A percentile compares a stretch with the other conserved stretches of the same genome.
phyloP scores from a whole-genome alignment of 176 grass and related monocot species.

The Aegilops umbellulata region DNA sequence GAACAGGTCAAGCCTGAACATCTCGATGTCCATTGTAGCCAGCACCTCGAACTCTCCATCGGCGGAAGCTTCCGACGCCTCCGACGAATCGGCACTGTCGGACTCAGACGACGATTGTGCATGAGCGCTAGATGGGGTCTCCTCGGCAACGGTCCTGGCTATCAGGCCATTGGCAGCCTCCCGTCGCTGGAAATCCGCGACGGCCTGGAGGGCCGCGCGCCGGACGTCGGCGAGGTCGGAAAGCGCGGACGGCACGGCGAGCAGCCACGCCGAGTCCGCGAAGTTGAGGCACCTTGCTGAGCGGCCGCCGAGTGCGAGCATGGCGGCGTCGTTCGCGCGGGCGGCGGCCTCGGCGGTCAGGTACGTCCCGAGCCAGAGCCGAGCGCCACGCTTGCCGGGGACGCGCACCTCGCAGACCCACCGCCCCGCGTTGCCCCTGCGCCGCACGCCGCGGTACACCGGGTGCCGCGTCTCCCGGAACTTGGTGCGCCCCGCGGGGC shows the following conservation, averaged over 20 bases:
- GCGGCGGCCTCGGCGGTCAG: constrained; percentile 56
- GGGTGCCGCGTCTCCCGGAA: constrained; percentile 84
- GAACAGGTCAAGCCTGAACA: constrained; percentile 29
- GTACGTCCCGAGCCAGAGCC: constrained; percentile 84
- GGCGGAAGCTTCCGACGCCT: not conserved
- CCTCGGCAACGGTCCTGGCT: not conserved
- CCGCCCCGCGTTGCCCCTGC: constrained; percentile 31
- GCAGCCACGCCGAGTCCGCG: constrained; percentile 51
- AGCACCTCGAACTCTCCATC: not conserved
- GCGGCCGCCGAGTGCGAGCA: constrained; percentile 38
- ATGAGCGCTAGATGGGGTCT: not conserved
- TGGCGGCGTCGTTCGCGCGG: constrained; percentile 63
- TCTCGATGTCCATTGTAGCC: not conserved
- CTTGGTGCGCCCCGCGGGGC: constrained; percentile 66
- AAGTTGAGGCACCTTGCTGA: constrained; percentile 51
- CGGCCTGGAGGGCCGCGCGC: constrained; percentile 38
- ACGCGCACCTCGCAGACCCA: constrained; percentile 91
- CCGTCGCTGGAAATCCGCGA: constrained; percentile 25
- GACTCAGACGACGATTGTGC: not conserved
- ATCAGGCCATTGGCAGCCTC: not conserved
- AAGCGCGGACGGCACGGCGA: constrained; percentile 26
- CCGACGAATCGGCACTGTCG: not conserved
- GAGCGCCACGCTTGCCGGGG: constrained; percentile 40
- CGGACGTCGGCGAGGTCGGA: constrained; percentile 35
- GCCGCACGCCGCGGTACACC: constrained; percentile 69